Conservation (phyloP, 495 filamentous ascomycete species). For the Lepidopterella palustris region DNA sequence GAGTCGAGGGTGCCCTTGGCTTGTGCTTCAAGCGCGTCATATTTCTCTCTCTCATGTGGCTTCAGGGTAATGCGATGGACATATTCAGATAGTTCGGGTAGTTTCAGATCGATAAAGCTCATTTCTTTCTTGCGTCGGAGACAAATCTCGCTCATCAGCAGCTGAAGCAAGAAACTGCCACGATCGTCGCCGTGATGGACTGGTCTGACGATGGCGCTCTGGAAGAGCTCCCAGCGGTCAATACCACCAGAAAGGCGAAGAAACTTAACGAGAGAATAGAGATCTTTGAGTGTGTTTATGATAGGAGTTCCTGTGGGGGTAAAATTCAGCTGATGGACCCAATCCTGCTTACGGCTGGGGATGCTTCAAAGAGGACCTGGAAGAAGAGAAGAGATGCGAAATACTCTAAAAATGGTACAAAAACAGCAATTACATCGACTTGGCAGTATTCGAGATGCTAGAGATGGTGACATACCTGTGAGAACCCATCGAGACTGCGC, state of each 20-base stretch:
- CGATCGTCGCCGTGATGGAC: conserved; percentile 52
- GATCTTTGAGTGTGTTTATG: conserved; percentile 72
- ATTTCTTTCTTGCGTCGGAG: conserved; percentile 83
- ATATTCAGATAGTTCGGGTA: conserved; percentile 73
- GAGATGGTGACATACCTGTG: conserved; percentile 44
- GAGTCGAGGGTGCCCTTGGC: conserved; percentile 64
- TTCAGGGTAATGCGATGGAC: conserved; percentile 73
- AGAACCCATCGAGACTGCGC: conserved; percentile 76
- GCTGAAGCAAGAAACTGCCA: conserved; percentile 61
- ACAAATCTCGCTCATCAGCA: conserved; percentile 75
- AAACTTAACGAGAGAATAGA: conserved; percentile 77
- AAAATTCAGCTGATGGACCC: too few relatives aligned
- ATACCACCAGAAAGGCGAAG: conserved; percentile 71
- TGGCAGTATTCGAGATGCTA: too few relatives aligned
- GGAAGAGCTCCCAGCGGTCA: conserved; percentile 68
- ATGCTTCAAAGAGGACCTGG: too few relatives aligned
- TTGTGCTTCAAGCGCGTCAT: conserved; percentile 67
- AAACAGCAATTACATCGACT: conserved; percentile 58
- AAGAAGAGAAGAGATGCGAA: too few relatives aligned
- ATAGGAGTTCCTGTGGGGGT: conserved; percentile 30
- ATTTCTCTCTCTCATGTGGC: conserved; percentile 69
- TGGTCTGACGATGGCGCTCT: conserved; percentile 64
- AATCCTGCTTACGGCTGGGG: too few relatives aligned
- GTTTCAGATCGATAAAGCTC: conserved; percentile 76
- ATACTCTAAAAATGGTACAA: conserved; percentile 56